Percentiles rank a stretch among this genome's conserved stretches.
Evolutionary conservation across 352 stramenopile species (phyloP).

Genomic region (Phytophthora colocasiae): DNA sequence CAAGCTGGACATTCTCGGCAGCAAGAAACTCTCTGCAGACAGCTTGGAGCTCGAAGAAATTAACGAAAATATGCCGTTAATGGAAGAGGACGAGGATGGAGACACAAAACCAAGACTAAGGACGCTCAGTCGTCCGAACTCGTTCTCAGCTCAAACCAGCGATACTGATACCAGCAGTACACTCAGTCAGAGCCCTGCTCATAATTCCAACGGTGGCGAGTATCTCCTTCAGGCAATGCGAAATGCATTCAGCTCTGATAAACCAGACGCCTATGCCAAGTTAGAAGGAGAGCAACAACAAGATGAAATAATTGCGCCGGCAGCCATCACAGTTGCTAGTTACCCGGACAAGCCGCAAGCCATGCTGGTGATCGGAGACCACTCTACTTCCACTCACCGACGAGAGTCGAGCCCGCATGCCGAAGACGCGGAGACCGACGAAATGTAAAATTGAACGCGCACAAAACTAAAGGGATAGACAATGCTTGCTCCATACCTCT

Average conservation of each 20-base stretch:
- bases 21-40: conserved; percentile 66
- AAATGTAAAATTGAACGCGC: conserved; percentile 30
- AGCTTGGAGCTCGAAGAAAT: conserved; percentile 53
- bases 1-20: conserved; percentile 71
- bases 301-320: conserved; percentile 24
- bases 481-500: conserved; percentile 16
- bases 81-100: conserved; percentile 47
- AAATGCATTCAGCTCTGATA: conserved; percentile 7
- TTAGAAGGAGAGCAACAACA: conserved; percentile 1
- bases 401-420: conserved; percentile 18
- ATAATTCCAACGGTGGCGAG: conserved; percentile 11
- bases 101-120: conserved; percentile 24
- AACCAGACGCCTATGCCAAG: neutral
- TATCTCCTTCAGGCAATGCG: conserved; percentile 21
- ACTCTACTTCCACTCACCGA: conserved; percentile 22
- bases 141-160: conserved; percentile 23
- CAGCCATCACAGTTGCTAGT: conserved; percentile 32
- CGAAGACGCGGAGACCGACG: neutral
- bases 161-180: conserved; percentile 33
- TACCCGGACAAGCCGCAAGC: conserved; percentile 30
- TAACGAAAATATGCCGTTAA: conserved; percentile 61
- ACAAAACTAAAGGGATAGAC: conserved; percentile 22
- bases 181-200: conserved; percentile 22
- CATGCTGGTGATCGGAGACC: conserved; percentile 25
- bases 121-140: conserved; percentile 28